Base-by-base conservation (phyloP, 345 rosid species). In the Schrenkiella parvula region DNA sequence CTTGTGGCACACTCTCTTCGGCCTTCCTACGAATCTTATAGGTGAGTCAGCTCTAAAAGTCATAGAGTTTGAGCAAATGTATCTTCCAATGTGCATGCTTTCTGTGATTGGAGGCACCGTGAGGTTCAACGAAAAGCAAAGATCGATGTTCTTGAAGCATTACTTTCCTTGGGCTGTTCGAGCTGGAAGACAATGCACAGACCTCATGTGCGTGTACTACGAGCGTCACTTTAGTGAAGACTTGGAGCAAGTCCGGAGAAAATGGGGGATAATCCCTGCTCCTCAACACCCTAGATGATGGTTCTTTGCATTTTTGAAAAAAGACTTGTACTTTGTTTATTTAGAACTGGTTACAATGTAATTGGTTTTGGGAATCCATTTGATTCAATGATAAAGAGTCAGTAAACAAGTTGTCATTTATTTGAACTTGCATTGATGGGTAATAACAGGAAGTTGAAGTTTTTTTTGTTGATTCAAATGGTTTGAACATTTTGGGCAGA, bases 1-100 rank as follows among this genome's bases (percentile, higher is more conserved):
- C 79, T 86, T 90, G 65, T 90, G 90, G 91, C 96, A 88, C 75
- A 84, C 93, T 53, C 86, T 90, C 55, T 90, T 88, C 21, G 83
- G 72, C 23, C 85, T 90, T 5, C 93, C 86, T 39, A 90, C 91
- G 1, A 90, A 88, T 81, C 77, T 90, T 53, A 82, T 85, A 0
- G 93, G 90, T 0, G 91, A 90, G 73, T 83, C 93, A 9, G 89
- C 90, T 8, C 74, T 90, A 8, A 88, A 88, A 83, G 87, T 86
- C 55, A 90, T 89, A 3, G 93, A 90, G 64, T 90, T 88, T 26
- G 78, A 84, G 83, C 96, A 90, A 65, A 88, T 90, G 90, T 68
- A 85, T 73, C 86, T 88, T 23, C 90, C 93, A 0, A 85, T 86
- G 96, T 86, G 90, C 60, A 54, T 86, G 68, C 83, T 90, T 56